phyloP scores from a whole-genome alignment of 306 rosid genomes.

The Quercus suber region DNA sequence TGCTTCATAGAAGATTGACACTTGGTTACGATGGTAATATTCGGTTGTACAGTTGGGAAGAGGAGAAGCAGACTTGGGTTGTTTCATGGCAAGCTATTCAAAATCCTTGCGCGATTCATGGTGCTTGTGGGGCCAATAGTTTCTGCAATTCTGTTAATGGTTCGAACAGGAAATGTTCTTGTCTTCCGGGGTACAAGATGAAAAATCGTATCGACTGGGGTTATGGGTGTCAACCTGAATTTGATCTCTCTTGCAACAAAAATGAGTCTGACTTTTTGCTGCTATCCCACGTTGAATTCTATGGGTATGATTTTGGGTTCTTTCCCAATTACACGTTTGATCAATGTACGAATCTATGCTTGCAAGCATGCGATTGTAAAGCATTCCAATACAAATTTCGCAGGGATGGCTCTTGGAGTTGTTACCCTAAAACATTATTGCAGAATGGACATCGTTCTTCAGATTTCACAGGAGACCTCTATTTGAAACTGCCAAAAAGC shows the following conservation, averaged over 20 bases:
- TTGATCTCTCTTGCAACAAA: conserved; percentile 24
- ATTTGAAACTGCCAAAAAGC: conserved; percentile 36
- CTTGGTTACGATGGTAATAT: no score
- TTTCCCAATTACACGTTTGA: conserved; percentile 25
- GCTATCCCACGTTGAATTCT: conserved; percentile 33
- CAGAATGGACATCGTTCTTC: conserved; percentile 37
- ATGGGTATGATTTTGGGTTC: conserved; percentile 40
- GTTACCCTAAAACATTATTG: conserved; percentile 47
- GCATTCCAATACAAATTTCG: conserved; percentile 32
- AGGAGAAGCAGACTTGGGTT: conserved; percentile 24
- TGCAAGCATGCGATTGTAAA: conserved; percentile 32
- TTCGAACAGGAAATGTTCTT: conserved; percentile 25
- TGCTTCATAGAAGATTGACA: no score
- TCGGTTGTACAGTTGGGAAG: no score
- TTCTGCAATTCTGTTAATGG: conserved; percentile 24
- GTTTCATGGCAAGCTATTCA: conserved; percentile 49
- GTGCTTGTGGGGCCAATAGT: conserved; percentile 47
- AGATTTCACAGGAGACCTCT: conserved; percentile 27
- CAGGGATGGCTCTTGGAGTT: background rate
- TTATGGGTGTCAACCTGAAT: conserved; percentile 39
- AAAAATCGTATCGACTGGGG: conserved; percentile 33
- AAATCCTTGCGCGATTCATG: conserved; percentile 43
- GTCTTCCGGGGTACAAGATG: conserved; percentile 39
- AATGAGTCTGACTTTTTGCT: conserved; percentile 19
- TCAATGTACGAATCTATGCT: conserved; percentile 37